Conservation (phyloP, 129 eudicot species). For the Flaveria brownii region DNA sequence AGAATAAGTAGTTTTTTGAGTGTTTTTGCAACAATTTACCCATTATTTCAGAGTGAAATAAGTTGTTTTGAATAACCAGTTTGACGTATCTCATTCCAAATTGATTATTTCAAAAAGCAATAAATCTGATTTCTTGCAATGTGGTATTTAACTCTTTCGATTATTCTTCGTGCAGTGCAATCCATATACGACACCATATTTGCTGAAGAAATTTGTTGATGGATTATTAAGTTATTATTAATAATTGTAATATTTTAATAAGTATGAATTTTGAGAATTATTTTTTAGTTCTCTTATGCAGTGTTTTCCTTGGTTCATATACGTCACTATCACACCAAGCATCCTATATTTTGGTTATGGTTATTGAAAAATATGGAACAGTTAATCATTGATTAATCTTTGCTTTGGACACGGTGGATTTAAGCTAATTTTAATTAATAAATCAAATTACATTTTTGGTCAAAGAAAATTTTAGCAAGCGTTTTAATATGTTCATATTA, state of each 20-base stretch:
- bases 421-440: no score
- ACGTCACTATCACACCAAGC: no score
- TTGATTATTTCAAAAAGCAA: neutral
- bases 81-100: neutral
- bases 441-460: no score
- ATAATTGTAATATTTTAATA: neutral
- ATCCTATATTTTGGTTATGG: no score
- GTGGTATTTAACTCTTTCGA: neutral
- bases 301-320: neutral
- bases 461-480: no score
- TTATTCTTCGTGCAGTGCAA: conserved; percentile 67
- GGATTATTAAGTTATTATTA: neutral
- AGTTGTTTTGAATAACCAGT: neutral
- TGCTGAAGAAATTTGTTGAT: conserved; percentile 82
- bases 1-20: neutral
- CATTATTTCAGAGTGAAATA: neutral
- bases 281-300: no score
- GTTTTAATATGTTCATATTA: no score
- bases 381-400: no score
- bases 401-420: no score
- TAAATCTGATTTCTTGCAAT: neutral
- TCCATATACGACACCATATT: conserved; percentile 63
- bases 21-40: neutral
- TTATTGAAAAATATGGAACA: no score
- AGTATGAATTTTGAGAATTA: neutral